These are phyloP conservation scores for Phytopythium mirpurense DNA, from an alignment of 352 stramenopile species.

Conservation along the genomic window DNA sequence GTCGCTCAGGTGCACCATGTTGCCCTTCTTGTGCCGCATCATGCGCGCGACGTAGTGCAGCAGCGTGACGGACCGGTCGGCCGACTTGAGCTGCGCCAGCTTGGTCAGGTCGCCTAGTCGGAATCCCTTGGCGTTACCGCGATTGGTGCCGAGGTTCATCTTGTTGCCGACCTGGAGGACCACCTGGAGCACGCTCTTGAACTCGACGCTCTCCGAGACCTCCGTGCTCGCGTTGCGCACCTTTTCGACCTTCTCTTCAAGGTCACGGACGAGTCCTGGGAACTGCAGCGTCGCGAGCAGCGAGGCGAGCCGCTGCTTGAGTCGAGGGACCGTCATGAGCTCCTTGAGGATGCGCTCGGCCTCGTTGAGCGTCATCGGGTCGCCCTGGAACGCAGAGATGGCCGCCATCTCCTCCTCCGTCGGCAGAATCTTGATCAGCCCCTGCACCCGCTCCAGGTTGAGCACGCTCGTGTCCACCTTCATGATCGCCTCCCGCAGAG, in stretches of 20 bases:
- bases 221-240: conserved; percentile 52
- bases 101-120: conserved; percentile 60
- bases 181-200: conserved; percentile 62
- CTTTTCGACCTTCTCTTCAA: conserved; percentile 64
- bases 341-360: conserved; percentile 77
- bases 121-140: conserved; percentile 70
- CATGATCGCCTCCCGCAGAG: conserved; percentile 78
- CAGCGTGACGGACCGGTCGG: conserved; percentile 56
- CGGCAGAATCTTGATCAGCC: conserved; percentile 83
- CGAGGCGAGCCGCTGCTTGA: conserved; percentile 57
- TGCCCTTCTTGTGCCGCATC: conserved; percentile 62
- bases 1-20: conserved; percentile 53
- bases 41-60: conserved; percentile 73
- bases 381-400: conserved; percentile 58
- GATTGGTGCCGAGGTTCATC: conserved; percentile 75
- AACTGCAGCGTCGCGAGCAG: conserved; percentile 69
- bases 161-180: conserved; percentile 83
- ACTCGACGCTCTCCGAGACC: conserved; percentile 54
- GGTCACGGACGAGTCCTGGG: conserved; percentile 46
- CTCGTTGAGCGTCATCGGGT: conserved; percentile 61
- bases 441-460: conserved; percentile 77
- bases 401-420: conserved; percentile 82
- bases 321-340: conserved; percentile 61
- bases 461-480: conserved; percentile 74
- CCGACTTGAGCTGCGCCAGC: conserved; percentile 60